These are phyloP conservation scores for Taphrina flavorubra DNA, from an alignment of 1,139 yeast genomes.

Conservation along the genomic window DNA sequence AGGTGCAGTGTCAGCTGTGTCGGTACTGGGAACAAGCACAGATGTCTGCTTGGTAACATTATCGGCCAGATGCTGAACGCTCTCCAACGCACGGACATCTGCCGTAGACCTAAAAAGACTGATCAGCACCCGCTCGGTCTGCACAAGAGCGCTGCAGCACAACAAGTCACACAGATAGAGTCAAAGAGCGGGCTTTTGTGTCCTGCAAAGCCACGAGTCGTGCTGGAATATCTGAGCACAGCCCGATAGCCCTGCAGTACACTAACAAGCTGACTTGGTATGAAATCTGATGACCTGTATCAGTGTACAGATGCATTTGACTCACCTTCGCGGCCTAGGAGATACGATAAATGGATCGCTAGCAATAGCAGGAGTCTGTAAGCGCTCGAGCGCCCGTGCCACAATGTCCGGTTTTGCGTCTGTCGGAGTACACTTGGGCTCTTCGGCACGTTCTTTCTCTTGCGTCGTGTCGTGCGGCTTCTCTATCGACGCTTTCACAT, in stretches of 20 bases:
- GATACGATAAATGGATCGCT: constrained; percentile 8
- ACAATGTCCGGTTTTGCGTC: not conserved
- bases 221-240: not conserved
- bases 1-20: not conserved
- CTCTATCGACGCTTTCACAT: not conserved
- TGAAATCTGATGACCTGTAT: not conserved
- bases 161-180: not conserved
- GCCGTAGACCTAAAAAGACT: constrained; percentile 2
- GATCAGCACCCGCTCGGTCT: constrained; percentile 14
- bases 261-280: not conserved
- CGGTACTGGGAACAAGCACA: not conserved
- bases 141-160: not conserved
- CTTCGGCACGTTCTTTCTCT: not conserved
- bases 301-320: not conserved
- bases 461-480: not conserved
- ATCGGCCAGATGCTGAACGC: constrained; percentile 8
- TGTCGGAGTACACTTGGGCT: not conserved
- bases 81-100: constrained; percentile 28
- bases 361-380: not conserved
- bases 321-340: constrained; percentile 18
- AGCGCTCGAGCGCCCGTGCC: not conserved
- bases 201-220: too few species aligned
- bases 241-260: not conserved
- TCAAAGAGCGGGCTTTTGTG: too few species aligned
- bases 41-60: constrained; percentile 3